Conservation (phyloP, 371 early-diverging fungal genomes). For the Mycotypha africana region DNA sequence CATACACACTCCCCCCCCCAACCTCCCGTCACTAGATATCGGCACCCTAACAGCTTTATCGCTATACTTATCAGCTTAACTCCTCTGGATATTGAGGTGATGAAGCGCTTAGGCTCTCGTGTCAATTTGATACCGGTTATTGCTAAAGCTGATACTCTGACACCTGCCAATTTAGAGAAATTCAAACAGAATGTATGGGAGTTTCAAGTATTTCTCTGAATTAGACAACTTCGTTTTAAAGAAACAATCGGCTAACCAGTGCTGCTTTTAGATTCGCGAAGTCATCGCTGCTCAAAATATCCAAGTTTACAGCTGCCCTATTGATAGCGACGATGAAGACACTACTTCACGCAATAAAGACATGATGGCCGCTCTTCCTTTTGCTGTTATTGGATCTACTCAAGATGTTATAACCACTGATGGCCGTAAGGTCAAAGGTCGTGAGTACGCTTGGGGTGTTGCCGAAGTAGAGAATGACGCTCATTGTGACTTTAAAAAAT, state of each 20-base stretch:
- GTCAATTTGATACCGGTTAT: constrained; percentile 92
- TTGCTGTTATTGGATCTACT: constrained; percentile 91
- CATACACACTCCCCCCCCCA: too few relatives aligned
- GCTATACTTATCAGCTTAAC: constrained; percentile 50
- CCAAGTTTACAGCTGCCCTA: constrained; percentile 68
- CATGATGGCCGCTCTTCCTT: constrained; percentile 88
- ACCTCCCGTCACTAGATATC: too few relatives aligned
- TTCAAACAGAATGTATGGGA: constrained; percentile 73
- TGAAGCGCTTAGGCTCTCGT: constrained; percentile 78
- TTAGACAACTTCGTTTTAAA: neutral
- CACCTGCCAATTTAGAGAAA: constrained; percentile 71
- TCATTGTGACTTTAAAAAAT: constrained; percentile 90
- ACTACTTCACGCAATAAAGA: constrained; percentile 76
- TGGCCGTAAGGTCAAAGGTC: constrained; percentile 79
- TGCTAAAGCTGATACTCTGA: constrained; percentile 91
- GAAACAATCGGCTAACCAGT: too few relatives aligned
- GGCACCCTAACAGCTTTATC: constrained; percentile 18
- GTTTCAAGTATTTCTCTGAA: neutral
- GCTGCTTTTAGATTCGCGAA: constrained; percentile 57
- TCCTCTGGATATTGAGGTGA: constrained; percentile 81
- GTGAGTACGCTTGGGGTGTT: constrained; percentile 93
- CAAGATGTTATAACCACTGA: constrained; percentile 73
- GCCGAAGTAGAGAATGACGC: constrained; percentile 89
- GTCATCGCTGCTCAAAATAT: constrained; percentile 74
- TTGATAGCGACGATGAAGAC: constrained; percentile 85